Percentiles rank a stretch among this genome's conserved stretches.
Evolutionary conservation across 2,329 filamentous ascomycete species (phyloP).

Genomic region (Arthrinium phaeospermum): DNA sequence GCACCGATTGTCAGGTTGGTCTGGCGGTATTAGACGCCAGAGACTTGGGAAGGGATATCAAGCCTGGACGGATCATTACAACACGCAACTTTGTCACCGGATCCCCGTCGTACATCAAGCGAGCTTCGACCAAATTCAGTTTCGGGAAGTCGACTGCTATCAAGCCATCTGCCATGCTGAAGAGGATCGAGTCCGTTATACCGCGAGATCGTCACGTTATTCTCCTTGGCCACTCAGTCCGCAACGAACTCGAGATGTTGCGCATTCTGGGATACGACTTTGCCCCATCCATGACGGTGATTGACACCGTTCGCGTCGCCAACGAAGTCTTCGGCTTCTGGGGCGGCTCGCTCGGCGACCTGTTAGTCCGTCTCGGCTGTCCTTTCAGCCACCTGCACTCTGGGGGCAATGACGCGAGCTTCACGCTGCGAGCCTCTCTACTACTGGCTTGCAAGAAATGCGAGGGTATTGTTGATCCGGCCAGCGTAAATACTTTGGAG

Average conservation of each 20-base stretch:
- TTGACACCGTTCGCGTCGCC: not conserved
- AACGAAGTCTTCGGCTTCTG: not conserved
- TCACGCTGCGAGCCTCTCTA: not conserved
- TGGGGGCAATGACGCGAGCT: not conserved
- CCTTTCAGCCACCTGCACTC: not conserved
- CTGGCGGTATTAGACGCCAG: not conserved
- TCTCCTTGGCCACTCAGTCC: not conserved
- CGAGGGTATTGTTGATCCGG: not conserved
- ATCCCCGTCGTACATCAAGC: not conserved
- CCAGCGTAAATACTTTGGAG: not conserved
- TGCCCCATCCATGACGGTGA: not conserved
- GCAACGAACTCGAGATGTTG: not conserved
- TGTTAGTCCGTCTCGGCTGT: not conserved
- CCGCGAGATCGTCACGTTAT: not conserved
- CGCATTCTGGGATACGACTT: not conserved
- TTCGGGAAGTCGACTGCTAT: not conserved
- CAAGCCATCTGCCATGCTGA: not conserved
- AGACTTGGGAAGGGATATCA: not conserved
- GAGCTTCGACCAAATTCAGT: not conserved
- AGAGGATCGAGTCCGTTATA: not conserved
- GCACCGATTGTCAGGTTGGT: not conserved
- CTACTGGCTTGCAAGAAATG: not conserved
- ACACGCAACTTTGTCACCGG: not conserved
- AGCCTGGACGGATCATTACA: not conserved
- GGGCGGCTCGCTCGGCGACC: not conserved